A percentile compares a stretch with the other conserved stretches of the same genome.
Conservation (phyloP, 2,329 filamentous ascomycete species). For the Arthrinium puccinioides region DNA sequence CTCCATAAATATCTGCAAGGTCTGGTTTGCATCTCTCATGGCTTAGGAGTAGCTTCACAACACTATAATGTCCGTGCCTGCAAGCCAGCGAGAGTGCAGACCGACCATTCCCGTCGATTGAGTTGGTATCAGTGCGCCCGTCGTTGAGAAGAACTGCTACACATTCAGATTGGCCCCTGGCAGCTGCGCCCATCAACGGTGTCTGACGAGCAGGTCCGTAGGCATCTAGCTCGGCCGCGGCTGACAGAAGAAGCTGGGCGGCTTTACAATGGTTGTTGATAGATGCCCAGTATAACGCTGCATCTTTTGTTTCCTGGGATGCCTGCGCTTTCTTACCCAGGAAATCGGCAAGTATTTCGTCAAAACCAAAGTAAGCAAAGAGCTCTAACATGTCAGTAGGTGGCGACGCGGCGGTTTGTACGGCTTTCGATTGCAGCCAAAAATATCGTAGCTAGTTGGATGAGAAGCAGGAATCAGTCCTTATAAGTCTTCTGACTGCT, state of each 20-base stretch:
- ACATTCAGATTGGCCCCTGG: not conserved
- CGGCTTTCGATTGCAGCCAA: conserved; percentile 13
- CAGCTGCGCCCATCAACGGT: conserved; percentile 1
- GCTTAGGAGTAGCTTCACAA: not conserved
- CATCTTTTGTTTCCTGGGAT: conserved; percentile 7
- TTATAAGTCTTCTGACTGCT: conserved; percentile 11
- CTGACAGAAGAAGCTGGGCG: conserved; percentile 15
- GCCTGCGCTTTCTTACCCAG: conserved; percentile 6
- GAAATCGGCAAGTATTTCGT: conserved; percentile 12
- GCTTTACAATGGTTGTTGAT: conserved; percentile 13
- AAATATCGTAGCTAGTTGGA: conserved; percentile 27
- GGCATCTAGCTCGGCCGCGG: conserved; percentile 13
- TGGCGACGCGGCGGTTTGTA: conserved; percentile 10
- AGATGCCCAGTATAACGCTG: conserved; percentile 24
- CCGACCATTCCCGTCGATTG: not conserved
- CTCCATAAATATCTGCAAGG: not conserved
- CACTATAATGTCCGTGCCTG: not conserved
- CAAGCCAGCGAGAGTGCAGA: conserved; percentile 2
- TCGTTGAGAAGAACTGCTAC: not conserved
- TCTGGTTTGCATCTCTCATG: not conserved
- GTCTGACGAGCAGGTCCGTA: not conserved
- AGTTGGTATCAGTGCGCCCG: not conserved
- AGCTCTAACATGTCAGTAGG: conserved; percentile 17
- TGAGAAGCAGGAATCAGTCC: conserved; percentile 9
- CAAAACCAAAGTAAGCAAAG: conserved; percentile 24